Percentiles rank a stretch among this genome's conserved stretches.
Evolutionary conservation across 2,329 filamentous ascomycete genomes (phyloP).

Genomic region (Aspergillus oerlinghausenensis): DNA sequence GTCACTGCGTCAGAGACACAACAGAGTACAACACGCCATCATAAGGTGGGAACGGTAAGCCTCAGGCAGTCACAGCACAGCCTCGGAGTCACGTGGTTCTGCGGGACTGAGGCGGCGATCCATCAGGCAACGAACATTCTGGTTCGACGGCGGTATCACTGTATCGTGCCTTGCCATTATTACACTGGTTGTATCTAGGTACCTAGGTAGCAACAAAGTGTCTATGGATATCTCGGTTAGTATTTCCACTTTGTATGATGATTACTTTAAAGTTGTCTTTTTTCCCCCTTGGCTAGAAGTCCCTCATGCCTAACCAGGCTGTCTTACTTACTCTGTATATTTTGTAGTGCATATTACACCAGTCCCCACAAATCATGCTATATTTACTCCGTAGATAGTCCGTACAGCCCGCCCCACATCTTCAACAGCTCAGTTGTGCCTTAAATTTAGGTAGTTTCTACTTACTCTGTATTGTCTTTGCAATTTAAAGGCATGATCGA

Average conservation of each 20-base stretch:
- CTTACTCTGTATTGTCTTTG: background rate
- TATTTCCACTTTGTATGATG: no score
- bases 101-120: conserved; percentile 7
- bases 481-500: background rate
- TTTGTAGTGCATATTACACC: background rate
- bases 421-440: background rate
- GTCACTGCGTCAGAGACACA: background rate
- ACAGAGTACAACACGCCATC: background rate
- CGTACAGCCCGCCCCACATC: background rate
- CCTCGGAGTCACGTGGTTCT: conserved; percentile 14
- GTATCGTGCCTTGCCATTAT: background rate
- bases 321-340: background rate
- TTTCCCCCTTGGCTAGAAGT: background rate
- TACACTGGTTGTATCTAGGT: background rate
- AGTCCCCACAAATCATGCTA: conserved; percentile 14
- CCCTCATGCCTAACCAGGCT: background rate
- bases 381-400: no score
- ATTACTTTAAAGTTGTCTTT: no score
- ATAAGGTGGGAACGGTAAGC: background rate
- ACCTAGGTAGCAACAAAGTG: background rate
- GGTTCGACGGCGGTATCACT: background rate
- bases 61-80: conserved; percentile 4
- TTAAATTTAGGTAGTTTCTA: background rate
- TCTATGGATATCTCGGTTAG: no score
- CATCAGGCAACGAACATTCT: conserved; percentile 8